Base-by-base conservation (phyloP, 2,329 filamentous ascomycete genomes). In the Nemania sp. region DNA sequence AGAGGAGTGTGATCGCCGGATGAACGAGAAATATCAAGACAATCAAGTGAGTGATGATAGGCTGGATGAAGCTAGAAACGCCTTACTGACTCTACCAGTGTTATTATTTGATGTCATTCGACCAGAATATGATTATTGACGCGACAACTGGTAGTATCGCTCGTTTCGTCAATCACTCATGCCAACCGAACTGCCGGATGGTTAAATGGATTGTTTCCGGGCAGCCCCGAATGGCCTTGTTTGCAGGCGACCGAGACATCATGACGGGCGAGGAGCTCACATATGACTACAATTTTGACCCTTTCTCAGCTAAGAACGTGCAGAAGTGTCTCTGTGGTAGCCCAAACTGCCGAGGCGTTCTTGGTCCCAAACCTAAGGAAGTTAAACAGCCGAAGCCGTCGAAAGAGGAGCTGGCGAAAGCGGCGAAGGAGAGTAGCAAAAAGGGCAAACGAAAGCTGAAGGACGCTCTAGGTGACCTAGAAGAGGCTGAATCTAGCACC, bases 81-180 rank as follows among this genome's bases (percentile, higher is more conserved):
- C 5, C 22, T 60, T 52, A 69, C 71, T 73, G 52, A 67, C 62
- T 20, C 32, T 22, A 53, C 27, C 73, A 97, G 93, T 97, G 94
- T 81, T 98, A 97, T 80, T 99, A 99, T 80, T 85, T 99, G 57
- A 99, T 99, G 96, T 94, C 93, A 64, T 98, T 98, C 78, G 94
- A 98, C 77, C 94, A 98, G 80, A 96, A 97, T 80, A 96, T 98
- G 90, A 97, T 98, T 75, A 97, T 99, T 72, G 96, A 99, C 82
- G 96, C 95, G 38, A 98, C 94, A 29, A 93, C 93, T 64, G 96
- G 96, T 75, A 97, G 93, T 72, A 97, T 98, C 80, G 95, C 96
- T 76, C 92, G 96, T 64, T 99, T 99, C 79, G 94, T 99, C 79
- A 99, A 99, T 78, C 96, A 99, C 80, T 97, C 94, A 20, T 99